Evolutionary conservation across 768 basidiomycete species (phyloP).

Genomic region (Suillus placidus): DNA sequence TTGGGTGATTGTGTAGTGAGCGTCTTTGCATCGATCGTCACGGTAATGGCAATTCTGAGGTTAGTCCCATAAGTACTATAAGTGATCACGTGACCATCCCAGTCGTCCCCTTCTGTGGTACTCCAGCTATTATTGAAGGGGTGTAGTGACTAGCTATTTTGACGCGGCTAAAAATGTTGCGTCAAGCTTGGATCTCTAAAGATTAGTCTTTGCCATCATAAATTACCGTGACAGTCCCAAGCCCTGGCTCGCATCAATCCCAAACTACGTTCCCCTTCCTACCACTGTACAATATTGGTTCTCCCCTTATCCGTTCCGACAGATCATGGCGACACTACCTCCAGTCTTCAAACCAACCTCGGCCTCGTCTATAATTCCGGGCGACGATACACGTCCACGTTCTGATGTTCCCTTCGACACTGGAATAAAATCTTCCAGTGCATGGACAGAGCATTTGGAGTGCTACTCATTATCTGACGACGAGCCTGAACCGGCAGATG

Average conservation of each 20-base stretch:
- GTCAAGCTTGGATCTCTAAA: no score
- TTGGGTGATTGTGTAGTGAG: no score
- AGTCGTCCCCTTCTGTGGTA: no score
- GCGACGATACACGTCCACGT: slow-evolving; percentile 30
- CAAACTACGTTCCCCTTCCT: not conserved
- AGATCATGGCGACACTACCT: slow-evolving; percentile 38
- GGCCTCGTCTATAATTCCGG: slow-evolving; percentile 14
- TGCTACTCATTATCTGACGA: slow-evolving; percentile 51
- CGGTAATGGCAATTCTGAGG: no score
- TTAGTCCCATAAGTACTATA: no score
- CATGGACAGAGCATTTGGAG: slow-evolving; percentile 71
- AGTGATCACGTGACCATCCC: no score
- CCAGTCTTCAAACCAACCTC: slow-evolving; percentile 32
- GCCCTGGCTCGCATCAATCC: not conserved
- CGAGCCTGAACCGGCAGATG: slow-evolving; percentile 44
- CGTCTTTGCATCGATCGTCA: no score
- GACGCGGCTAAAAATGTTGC: no score
- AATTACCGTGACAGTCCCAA: not conserved
- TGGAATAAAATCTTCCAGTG: slow-evolving; percentile 75
- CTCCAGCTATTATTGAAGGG: no score
- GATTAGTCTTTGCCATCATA: no score
- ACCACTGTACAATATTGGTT: not conserved
- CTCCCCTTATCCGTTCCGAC: not conserved
- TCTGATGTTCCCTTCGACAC: slow-evolving; percentile 61
- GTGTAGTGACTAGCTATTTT: no score